phyloP scores from a whole-genome alignment of 768 basidiomycete genomes.

The Crepidotus variabilis region DNA sequence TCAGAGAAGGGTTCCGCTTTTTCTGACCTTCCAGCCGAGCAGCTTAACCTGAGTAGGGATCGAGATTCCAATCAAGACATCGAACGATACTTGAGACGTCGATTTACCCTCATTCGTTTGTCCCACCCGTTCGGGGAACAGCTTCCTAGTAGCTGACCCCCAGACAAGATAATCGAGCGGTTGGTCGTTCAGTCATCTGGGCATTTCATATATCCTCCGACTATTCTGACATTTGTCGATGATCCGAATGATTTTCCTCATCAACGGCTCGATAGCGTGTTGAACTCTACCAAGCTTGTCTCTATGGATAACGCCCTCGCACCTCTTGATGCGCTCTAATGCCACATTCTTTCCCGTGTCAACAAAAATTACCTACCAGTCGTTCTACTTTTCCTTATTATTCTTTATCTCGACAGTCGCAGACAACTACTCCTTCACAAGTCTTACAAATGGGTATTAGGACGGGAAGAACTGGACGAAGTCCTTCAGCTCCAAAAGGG shows the following conservation, averaged over 20 bases:
- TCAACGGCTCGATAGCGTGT: background rate
- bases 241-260: background rate
- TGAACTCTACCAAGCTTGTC: no score
- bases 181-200: slow-evolving; percentile 9
- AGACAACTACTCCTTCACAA: no score
- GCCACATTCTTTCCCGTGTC: no score
- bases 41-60: background rate
- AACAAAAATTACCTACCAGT: no score
- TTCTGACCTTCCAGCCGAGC: background rate
- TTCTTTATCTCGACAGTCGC: no score
- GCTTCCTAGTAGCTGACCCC: slow-evolving; percentile 10
- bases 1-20: background rate
- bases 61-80: slow-evolving; percentile 9
- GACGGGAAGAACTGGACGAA: no score
- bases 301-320: no score
- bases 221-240: slow-evolving; percentile 9
- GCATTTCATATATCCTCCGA: slow-evolving; percentile 15
- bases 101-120: slow-evolving; percentile 5
- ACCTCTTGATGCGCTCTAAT: no score
- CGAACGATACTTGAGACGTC: slow-evolving; percentile 3
- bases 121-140: slow-evolving; percentile 2
- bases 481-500: no score
- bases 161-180: background rate
- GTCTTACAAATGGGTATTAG: no score
- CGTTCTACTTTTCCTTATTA: no score